These are phyloP conservation scores for Suillus plorans DNA, from an alignment of 768 basidiomycete species.

Conservation along the genomic window DNA sequence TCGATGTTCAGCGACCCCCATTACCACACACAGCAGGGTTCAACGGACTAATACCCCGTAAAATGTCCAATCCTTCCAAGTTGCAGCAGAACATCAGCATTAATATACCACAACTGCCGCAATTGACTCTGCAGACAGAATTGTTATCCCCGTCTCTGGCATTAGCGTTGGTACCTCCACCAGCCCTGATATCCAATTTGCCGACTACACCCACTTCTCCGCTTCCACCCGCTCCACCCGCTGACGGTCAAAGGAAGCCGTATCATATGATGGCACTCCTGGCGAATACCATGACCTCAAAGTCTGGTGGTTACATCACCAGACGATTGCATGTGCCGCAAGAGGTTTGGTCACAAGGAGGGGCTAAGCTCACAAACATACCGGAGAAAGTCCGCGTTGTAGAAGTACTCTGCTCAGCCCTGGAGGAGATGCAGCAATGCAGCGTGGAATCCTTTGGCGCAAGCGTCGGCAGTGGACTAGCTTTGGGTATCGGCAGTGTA, in stretches of 20 bases:
- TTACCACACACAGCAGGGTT: constrained; percentile 44
- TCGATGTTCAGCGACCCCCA: constrained; percentile 51
- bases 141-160: constrained; percentile 40
- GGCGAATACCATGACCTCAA: constrained; percentile 72
- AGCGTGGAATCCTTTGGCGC: constrained; percentile 78
- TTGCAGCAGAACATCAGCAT: constrained; percentile 46
- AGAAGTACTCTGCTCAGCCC: constrained; percentile 70
- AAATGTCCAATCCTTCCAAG: constrained; percentile 62
- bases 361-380: constrained; percentile 79
- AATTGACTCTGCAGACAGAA: constrained; percentile 52
- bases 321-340: constrained; percentile 83
- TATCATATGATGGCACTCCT: constrained; percentile 89
- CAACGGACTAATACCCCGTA: constrained; percentile 42
- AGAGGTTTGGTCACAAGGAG: constrained; percentile 90
- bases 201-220: constrained; percentile 79
- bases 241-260: constrained; percentile 75
- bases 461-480: constrained; percentile 72
- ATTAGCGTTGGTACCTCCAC: constrained; percentile 42
- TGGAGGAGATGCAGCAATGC: constrained; percentile 73
- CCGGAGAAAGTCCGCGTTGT: constrained; percentile 87
- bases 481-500: constrained; percentile 73
- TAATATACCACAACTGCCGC: constrained; percentile 47
- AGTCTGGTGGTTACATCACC: constrained; percentile 86
- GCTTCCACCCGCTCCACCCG: constrained; percentile 69
- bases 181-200: constrained; percentile 52